These are phyloP conservation scores for Xylaria sp. DNA, from an alignment of 2,329 filamentous ascomycete species.

Conservation along the genomic window DNA sequence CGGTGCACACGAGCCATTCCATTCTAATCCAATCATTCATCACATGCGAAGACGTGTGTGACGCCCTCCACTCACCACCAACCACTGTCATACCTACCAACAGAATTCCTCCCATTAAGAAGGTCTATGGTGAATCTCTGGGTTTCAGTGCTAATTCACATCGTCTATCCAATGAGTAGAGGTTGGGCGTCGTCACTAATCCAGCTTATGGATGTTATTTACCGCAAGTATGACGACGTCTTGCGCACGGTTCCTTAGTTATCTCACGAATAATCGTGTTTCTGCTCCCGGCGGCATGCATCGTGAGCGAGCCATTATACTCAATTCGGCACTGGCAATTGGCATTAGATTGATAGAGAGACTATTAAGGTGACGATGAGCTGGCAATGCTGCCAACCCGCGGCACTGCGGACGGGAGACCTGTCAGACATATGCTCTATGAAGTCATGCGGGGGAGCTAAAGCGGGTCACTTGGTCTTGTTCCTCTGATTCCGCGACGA, in stretches of 20 bases:
- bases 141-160: not conserved
- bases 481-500: slow-evolving; percentile 21
- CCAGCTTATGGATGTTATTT: not conserved
- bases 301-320: not conserved
- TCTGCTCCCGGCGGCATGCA: slow-evolving; percentile 10
- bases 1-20: not conserved
- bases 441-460: slow-evolving; percentile 39
- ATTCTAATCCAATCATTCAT: not conserved
- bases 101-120: too few relatives aligned
- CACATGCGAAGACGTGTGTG: slow-evolving; percentile 12
- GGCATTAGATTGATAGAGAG: slow-evolving; percentile 3
- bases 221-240: slow-evolving; percentile 34
- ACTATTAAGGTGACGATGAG: slow-evolving; percentile 29
- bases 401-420: slow-evolving; percentile 15
- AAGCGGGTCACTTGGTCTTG: slow-evolving; percentile 29
- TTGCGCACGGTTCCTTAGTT: not conserved
- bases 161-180: slow-evolving; percentile 9
- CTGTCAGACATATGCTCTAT: slow-evolving; percentile 25
- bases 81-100: too few relatives aligned
- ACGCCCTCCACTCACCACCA: not conserved
- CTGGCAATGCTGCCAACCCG: slow-evolving; percentile 25
- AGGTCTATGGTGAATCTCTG: slow-evolving; percentile 6
- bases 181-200: slow-evolving; percentile 3
- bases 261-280: slow-evolving; percentile 26
- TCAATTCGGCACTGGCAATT: not conserved